A percentile compares a stretch with the other conserved stretches of the same genome.
Evolutionary conservation across 805 yeast genomes (phyloP).

Genomic region (Nakazawaea siamensis): DNA sequence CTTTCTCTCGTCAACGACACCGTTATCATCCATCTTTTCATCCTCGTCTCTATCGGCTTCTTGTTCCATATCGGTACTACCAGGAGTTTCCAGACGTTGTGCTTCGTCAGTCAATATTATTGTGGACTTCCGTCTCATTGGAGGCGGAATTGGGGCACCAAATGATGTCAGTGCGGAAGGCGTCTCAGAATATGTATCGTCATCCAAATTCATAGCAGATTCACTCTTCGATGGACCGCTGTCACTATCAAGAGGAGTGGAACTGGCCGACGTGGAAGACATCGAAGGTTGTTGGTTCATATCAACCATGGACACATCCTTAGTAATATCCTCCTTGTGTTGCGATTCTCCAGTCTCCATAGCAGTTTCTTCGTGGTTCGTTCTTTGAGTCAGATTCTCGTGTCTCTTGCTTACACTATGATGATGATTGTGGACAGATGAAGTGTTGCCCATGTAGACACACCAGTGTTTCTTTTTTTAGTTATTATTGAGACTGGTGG

Average conservation of each 20-base stretch:
- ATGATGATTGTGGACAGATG: too few species aligned
- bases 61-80: conserved; percentile 28
- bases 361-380: background rate
- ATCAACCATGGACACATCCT: conserved; percentile 29
- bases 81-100: too few species aligned
- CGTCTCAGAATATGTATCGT: background rate
- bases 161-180: conserved; percentile 1
- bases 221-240: background rate
- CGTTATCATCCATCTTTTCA: conserved; percentile 12
- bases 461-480: too few species aligned
- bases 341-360: conserved; percentile 10
- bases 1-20: conserved; percentile 19
- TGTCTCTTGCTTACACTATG: too few species aligned
- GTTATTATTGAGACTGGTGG: too few species aligned
- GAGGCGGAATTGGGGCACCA: conserved; percentile 14
- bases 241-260: background rate
- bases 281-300: conserved; percentile 12
- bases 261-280: background rate
- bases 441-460: too few species aligned
- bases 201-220: conserved; percentile 13
- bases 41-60: conserved; percentile 21
- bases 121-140: conserved; percentile 58
- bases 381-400: too few species aligned
- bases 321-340: conserved; percentile 12
- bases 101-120: conserved; percentile 62